Base-by-base conservation (phyloP, 148 eudicot genomes). In the Fagopyrum esculentum region DNA sequence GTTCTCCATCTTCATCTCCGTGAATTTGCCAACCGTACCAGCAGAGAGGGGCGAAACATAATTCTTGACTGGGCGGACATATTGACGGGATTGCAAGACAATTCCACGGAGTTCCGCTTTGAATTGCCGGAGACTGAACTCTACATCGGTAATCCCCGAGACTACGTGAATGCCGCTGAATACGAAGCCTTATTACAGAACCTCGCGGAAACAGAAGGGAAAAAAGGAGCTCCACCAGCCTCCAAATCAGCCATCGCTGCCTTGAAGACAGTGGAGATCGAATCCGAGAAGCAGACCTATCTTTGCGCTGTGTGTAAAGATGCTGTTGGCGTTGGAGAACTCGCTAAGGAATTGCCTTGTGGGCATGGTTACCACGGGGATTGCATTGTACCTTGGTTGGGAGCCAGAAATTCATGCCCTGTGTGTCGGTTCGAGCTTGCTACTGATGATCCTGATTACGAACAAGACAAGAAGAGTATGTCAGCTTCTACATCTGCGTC, bases 341-440 rank as follows among this genome's bases (percentile, higher is more conserved):
- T 73, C 52, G 89, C 81, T 0, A 93, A 83, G 87, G 85, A 87
- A 56, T 75, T 93, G 87, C 91, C 93, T 0, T 93, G 98, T 79
- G 91, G 90, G 19, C 98, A 93, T 79, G 86, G 88, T 9, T 93
- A 93, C 51, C 98, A 93, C 78, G 88, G 79, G 2, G 90, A 89
- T 4, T 93, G 98, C 66, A 90, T 91, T 78, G 86, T 91, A 9
- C 92, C 94, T 4, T 93, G 98, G 98, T 79, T 93, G 35, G 90
- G 80, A 45, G 80, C 97, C 0, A 84, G 98, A 75, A 93, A 93
- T 73, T 81, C 94, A 4, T 93, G 98, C 43, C 98, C 98, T 0
- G 92, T 93, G 11, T 93, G 98, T 66, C 86, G 98, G 78, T 91
- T 84, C 59, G 98, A 93, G 89, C 26, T 93, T 81, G 87, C 88